Percentiles rank a stretch among this genome's conserved stretches.
These are phyloP conservation scores for Zizania palustris DNA, from an alignment of 202 grass and related monocot genomes.

Conservation along the genomic window DNA sequence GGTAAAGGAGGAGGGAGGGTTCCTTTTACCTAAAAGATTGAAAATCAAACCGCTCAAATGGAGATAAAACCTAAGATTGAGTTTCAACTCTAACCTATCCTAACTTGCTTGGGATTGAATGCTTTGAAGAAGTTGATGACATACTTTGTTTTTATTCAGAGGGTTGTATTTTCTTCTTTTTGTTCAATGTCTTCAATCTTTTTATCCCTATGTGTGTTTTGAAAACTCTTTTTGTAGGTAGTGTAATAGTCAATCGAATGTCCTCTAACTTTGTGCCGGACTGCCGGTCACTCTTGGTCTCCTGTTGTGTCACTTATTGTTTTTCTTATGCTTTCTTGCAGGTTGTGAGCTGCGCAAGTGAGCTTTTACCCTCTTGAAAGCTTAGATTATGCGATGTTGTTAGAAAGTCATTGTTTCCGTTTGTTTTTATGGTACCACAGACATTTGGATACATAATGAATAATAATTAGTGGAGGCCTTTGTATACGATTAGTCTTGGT, in stretches of 20 bases:
- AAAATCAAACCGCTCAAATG: no score
- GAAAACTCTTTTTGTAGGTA: background rate
- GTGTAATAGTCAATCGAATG: background rate
- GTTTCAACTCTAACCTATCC: no score
- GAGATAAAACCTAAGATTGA: no score
- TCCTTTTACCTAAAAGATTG: no score
- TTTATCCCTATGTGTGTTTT: background rate
- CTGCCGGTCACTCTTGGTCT: background rate
- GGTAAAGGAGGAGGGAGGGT: no score
- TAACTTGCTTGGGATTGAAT: no score
- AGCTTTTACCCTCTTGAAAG: background rate
- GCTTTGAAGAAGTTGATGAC: no score
- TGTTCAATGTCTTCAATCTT: background rate
- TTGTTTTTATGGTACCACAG: slow-evolving; percentile 18
- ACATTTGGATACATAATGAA: slow-evolving; percentile 24
- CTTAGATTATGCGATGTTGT: background rate
- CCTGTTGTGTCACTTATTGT: background rate
- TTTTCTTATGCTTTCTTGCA: slow-evolving; percentile 9
- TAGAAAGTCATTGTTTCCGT: slow-evolving; percentile 7
- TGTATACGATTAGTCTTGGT: no score
- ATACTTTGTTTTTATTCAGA: background rate
- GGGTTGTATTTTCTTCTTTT: background rate
- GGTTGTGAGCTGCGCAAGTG: background rate
- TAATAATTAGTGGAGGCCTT: background rate
- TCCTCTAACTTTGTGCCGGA: background rate